Percentiles rank a stretch among this genome's conserved stretches.
Evolutionary conservation across 208 protist genomes (phyloP).

Genomic region (Trypanosoma cruzi): DNA sequence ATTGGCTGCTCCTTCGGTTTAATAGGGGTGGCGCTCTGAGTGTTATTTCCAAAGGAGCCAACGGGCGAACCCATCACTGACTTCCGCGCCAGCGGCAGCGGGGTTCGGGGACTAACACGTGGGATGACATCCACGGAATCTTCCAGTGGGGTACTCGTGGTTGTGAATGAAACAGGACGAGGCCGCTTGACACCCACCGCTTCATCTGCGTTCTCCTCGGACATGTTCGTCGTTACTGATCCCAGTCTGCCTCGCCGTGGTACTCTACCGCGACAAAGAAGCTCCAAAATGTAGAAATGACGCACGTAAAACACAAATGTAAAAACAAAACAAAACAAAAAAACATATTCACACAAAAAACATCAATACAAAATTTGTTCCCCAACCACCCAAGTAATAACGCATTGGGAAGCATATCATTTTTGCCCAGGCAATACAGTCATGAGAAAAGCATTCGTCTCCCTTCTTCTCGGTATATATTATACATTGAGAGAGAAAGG

Average conservation of each 20-base stretch:
- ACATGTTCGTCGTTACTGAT: background rate
- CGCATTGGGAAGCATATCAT: background rate
- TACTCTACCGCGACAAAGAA: background rate
- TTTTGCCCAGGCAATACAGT: background rate
- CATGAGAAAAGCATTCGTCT: too few species aligned
- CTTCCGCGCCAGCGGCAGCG: slow-evolving; percentile 26
- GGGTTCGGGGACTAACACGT: slow-evolving; percentile 1
- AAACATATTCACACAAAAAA: background rate
- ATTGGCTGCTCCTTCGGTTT: slow-evolving; percentile 18
- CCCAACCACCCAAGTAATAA: background rate
- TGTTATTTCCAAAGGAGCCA: slow-evolving; percentile 25
- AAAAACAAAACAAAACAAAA: slow-evolving; percentile 4
- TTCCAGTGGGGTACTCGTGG: slow-evolving; percentile 1
- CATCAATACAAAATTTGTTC: background rate
- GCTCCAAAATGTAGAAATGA: background rate
- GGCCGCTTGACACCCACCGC: slow-evolving; percentile 35
- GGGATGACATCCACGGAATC: background rate
- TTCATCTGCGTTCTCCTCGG: slow-evolving; percentile 8
- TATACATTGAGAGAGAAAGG: too few species aligned
- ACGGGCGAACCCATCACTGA: slow-evolving; percentile 25
- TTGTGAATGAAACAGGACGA: slow-evolving; percentile 28
- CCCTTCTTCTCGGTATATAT: too few species aligned
- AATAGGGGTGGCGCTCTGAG: slow-evolving; percentile 40
- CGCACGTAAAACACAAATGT: background rate
- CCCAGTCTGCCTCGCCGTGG: background rate